Evolutionary conservation across 2,329 filamentous ascomycete species (phyloP).

Genomic region (Zarea fungicola): DNA sequence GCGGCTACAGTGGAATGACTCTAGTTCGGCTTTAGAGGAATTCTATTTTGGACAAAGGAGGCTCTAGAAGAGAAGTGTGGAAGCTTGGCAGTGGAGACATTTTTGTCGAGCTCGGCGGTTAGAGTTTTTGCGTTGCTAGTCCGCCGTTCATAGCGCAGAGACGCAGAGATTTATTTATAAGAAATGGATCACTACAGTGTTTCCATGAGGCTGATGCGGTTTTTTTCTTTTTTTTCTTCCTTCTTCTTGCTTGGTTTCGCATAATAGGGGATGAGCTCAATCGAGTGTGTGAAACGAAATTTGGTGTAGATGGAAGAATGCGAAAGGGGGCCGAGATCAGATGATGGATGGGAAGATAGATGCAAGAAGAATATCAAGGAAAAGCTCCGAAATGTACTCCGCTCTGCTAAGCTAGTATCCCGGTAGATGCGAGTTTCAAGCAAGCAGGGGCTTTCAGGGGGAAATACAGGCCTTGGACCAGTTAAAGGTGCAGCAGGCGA

Average conservation of each 20-base stretch:
- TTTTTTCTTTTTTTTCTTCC: too few species aligned
- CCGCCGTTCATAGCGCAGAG: too few species aligned
- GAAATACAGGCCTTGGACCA: background rate
- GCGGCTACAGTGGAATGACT: background rate
- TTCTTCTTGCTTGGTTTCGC: background rate
- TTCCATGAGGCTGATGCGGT: too few species aligned
- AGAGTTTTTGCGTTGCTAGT: too few species aligned
- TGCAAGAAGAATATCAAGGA: background rate
- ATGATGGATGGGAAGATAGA: background rate
- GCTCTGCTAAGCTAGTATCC: too few species aligned
- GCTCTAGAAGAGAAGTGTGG: too few species aligned
- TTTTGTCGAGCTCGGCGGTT: too few species aligned
- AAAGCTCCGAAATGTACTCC: slow-evolving; percentile 7
- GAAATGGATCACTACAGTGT: too few species aligned
- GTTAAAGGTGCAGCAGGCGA: background rate
- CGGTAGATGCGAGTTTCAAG: slow-evolving; percentile 1
- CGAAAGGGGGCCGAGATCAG: background rate
- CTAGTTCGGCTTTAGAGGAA: background rate
- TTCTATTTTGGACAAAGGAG: background rate
- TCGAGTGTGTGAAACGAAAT: background rate
- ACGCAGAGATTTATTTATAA: too few species aligned
- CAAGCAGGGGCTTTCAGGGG: background rate
- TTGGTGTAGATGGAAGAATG: too few species aligned
- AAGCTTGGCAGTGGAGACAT: too few species aligned
- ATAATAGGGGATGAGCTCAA: background rate